Base-by-base conservation (phyloP, 1,284 basidiomycete genomes). In the Porodaedalea pini region DNA sequence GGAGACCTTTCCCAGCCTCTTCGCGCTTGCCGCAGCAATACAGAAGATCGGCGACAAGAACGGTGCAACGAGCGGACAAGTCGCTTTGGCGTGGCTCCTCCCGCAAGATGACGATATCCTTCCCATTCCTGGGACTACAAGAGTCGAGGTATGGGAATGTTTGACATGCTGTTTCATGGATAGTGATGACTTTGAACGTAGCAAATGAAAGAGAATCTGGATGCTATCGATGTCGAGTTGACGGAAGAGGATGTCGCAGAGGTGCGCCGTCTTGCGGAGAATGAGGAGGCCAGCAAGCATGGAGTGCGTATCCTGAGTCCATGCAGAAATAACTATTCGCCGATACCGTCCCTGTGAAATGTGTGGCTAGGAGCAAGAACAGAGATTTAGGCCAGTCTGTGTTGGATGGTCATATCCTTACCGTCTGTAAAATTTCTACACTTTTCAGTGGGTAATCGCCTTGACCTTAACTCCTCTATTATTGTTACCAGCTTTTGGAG, bases 1-100 rank as follows among this genome's bases (percentile, higher is more conserved):
- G n/a, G 73, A 80, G 63, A 83, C 86, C 66, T 82, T 86, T 64
- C 75, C 76, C 0, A 80, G 80, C 52, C 80, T 86, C 53, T 65
- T 84, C n/a, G 68, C 75, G 15, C 66, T 87, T 5, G 79, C 77
- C 2, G 71, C 78, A 6, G 71, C 70, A 27, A 66, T 88, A 13
- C 65, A 72, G 37, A 60, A 64, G 3, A 71, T 85, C 25, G 82
- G 77, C 1, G 62, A 68, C 41, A 73, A 69, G 54, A 74, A 83
- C 62, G 67, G 71, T 19, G 76, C 76, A 2, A 81, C 83, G 0
- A 58, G 81, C 0, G 76, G 79, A 0, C 85, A 87, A 66, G 71
- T 85, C 15, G 68, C 76, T 0, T 72, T 88, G 10, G 82, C 86
- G 0, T 88, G 85, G 85, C 62, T 85, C 15, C 70, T 83, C 19